Evolutionary conservation across 805 yeast genomes (phyloP).

Genomic region (Starmerella ratchasimensis): DNA sequence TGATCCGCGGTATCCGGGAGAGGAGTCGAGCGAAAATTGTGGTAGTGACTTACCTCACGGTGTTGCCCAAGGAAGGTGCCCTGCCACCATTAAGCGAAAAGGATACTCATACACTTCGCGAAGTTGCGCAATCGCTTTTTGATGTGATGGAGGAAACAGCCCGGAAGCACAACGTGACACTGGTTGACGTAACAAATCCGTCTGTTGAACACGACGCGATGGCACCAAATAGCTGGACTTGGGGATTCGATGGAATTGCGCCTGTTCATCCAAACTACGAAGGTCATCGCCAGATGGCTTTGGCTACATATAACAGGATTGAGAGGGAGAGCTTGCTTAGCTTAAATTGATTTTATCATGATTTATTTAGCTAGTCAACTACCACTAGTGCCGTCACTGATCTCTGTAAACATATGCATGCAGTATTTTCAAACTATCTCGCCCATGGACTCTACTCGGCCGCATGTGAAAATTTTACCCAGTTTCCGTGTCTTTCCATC

Average conservation of each 20-base stretch:
- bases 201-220: slow-evolving; percentile 4
- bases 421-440: no score
- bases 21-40: slow-evolving; percentile 4
- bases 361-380: no score
- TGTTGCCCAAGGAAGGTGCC: slow-evolving; percentile 3
- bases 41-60: slow-evolving; percentile 4
- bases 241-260: background rate
- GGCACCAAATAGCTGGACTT: slow-evolving; percentile 4
- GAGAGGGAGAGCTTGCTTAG: no score
- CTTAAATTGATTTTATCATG: no score
- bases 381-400: background rate
- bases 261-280: slow-evolving; percentile 8
- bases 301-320: slow-evolving; percentile 1
- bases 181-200: slow-evolving; percentile 6
- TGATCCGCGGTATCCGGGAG: slow-evolving; percentile 1
- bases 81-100: slow-evolving; percentile 3
- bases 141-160: slow-evolving; percentile 5
- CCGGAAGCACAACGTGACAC: background rate
- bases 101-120: slow-evolving; percentile 3
- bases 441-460: slow-evolving; percentile 15
- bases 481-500: slow-evolving; percentile 43
- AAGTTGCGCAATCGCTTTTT: slow-evolving; percentile 2
- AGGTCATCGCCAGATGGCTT: slow-evolving; percentile 7
- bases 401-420: background rate
- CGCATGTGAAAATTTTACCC: slow-evolving; percentile 31